Base-by-base conservation (phyloP, 352 stramenopile genomes). In the Globisporangium nodosum region DNA sequence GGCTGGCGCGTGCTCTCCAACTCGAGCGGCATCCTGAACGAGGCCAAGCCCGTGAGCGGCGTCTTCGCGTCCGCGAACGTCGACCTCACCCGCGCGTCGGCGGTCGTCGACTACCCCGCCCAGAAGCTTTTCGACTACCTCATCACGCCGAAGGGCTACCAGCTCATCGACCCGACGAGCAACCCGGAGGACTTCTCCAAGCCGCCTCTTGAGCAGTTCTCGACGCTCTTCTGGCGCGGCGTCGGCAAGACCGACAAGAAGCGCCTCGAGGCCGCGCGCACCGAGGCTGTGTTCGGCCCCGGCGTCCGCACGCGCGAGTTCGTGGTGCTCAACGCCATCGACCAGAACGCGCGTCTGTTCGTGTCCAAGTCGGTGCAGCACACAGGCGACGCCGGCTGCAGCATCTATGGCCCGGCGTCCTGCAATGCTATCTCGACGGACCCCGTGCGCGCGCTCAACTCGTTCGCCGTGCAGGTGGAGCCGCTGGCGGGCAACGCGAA, bases 61-160 rank as follows among this genome's bases (percentile, higher is more conserved):
- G 61, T 58, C n/a, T 74, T 74, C 18, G 60, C 64, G 0, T 0
- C 47, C 1, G 60, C 68, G 13, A 65, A 58, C 16, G 60, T 74
- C 4, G 56, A 64, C 40, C 33, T 74, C 50, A 71, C 64, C 42
- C 68, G 68, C 24, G 68, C 60, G 9, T 52, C 42, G 3, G 68
- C 53, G 6, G 27, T 72, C 24, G 63, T 74, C 1, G 20, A 66
- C 40, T 50, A 52, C 5, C 60, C 63, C 6, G 68, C 68, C 8
- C 68, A 74, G 49, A 66, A 58, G 49, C 52, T 74, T 33, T 74
- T 74, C 27, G 64, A 74, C 45, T 70, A 60, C 50, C 68, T 74
- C 20, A 61, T 74, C 50, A 72, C 64, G 16, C 68, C 60, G 6
- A 12, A 59, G 27, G 64, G 68, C 30, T 70, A 66, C 60, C 49